Percentiles rank a stretch among this genome's conserved stretches.
phyloP scores from a whole-genome alignment of 768 basidiomycete genomes.

The Plicaturopsis crispa region DNA sequence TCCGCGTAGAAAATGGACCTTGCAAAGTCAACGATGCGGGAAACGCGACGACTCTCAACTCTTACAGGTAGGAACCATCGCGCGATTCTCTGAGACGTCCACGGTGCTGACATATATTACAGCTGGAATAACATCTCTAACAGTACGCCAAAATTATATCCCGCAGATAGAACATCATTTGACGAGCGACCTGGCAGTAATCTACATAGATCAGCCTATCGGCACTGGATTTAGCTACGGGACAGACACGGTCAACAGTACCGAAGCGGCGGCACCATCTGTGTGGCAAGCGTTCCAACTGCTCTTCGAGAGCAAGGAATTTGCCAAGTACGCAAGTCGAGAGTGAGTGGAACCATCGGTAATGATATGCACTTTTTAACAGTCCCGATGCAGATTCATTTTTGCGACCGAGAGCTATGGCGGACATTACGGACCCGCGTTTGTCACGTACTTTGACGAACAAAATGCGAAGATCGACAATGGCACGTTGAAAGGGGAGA shows the following conservation, averaged over 20 bases:
- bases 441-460: conserved; percentile 56
- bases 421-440: conserved; percentile 59
- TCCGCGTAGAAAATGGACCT: conserved; percentile 48
- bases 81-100: neutral
- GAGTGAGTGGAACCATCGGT: conserved; percentile 27
- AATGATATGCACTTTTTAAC: neutral
- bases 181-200: conserved; percentile 46
- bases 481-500: conserved; percentile 38
- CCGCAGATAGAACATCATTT: neutral
- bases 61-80: conserved; percentile 38
- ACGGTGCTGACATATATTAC: conserved; percentile 1
- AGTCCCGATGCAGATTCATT: conserved; percentile 35
- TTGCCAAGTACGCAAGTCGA: conserved; percentile 42
- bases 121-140: conserved; percentile 69
- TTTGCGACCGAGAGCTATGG: conserved; percentile 64
- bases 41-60: conserved; percentile 45
- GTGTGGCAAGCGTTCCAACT: conserved; percentile 62
- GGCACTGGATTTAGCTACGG: conserved; percentile 47
- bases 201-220: conserved; percentile 67
- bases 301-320: conserved; percentile 47
- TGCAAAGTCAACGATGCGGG: conserved; percentile 51
- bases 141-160: conserved; percentile 28
- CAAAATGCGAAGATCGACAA: conserved; percentile 46
- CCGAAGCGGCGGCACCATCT: conserved; percentile 42
- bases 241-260: conserved; percentile 27